phyloP scores from a whole-genome alignment of 2,329 filamentous ascomycete genomes.

The Colletotrichum limetticola region DNA sequence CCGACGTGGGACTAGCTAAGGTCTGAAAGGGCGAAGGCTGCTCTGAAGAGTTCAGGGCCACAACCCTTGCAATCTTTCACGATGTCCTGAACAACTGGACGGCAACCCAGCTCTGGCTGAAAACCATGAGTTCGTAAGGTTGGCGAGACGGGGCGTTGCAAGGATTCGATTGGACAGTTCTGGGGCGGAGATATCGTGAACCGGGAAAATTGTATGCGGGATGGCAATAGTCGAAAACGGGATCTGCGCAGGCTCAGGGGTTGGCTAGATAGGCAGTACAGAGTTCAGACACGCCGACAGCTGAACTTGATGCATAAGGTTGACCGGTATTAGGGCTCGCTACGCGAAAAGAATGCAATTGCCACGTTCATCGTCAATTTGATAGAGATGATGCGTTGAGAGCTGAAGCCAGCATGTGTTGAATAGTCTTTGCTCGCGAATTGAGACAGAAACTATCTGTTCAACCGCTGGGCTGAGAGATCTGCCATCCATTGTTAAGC shows the following conservation, averaged over 20 bases:
- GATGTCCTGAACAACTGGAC: not conserved
- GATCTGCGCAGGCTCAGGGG: constrained; percentile 14
- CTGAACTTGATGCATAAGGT: not conserved
- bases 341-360: not conserved
- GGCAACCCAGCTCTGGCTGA: not conserved
- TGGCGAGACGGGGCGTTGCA: not conserved
- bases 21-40: not conserved
- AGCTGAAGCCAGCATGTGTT: not conserved
- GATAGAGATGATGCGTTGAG: constrained; percentile 1
- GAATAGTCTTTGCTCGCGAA: not conserved
- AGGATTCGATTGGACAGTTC: not conserved
- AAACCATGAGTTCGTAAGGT: not conserved
- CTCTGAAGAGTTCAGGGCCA: not conserved
- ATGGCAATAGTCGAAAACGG: constrained; percentile 20
- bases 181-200: not conserved
- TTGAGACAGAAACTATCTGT: not conserved
- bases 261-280: not conserved
- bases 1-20: not conserved
- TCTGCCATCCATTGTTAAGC: not conserved
- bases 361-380: not conserved
- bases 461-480: not conserved
- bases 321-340: not conserved
- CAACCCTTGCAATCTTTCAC: not conserved
- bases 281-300: not conserved
- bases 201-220: constrained; percentile 7